Base-by-base conservation (phyloP, 768 basidiomycete genomes). In the Leccinum subtestaceum region DNA sequence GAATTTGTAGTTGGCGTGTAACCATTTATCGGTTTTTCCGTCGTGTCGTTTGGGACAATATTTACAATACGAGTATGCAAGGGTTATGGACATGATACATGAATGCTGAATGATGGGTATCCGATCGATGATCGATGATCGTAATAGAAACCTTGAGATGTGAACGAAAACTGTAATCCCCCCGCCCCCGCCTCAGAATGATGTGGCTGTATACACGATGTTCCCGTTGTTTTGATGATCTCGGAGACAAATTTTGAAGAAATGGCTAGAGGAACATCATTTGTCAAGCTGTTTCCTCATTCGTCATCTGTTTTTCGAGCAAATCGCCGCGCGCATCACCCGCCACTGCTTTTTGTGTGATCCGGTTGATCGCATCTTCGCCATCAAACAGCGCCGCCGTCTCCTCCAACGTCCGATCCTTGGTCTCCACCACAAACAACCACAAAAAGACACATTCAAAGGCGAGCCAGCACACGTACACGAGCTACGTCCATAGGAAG, bases 11-110 rank as follows among this genome's bases (percentile, higher is more conserved):
- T 55, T 52, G 60, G 70, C 47, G 50, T 40, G 56, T 61, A 49
- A 38, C 71, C 58, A 55, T 60, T 64, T 59, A 1, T 53, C 63
- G 62, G 36, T n/a, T 52, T 29, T 63, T 65, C 61, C 60, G 64
- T 70, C 51, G 60, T 59, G 55, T 61, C 34, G 34, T 36, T 15
- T 36, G 13, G 2, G 7, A 38, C 6, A 17, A 17, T 34, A 34
- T 13, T 17, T 38, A 17, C 36, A 38, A 7, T 38, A 15, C 5
- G 7, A 38, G 36, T 38, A 40, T 40, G 36, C 36, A 15, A 36
- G 15, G 15, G 15, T 36, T 36, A 36, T 36, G 5, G 15, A 15
- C 36, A 36, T 36, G 21, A 21, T 21, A 21, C 21, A 21, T 29
- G 8, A 17, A 40, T 40, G 9, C 38, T 40, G 17, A 40, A 40